Percentiles rank a stretch among this genome's conserved stretches.
Conservation (phyloP, 2,329 filamentous ascomycete genomes). For the Botrytis porri region DNA sequence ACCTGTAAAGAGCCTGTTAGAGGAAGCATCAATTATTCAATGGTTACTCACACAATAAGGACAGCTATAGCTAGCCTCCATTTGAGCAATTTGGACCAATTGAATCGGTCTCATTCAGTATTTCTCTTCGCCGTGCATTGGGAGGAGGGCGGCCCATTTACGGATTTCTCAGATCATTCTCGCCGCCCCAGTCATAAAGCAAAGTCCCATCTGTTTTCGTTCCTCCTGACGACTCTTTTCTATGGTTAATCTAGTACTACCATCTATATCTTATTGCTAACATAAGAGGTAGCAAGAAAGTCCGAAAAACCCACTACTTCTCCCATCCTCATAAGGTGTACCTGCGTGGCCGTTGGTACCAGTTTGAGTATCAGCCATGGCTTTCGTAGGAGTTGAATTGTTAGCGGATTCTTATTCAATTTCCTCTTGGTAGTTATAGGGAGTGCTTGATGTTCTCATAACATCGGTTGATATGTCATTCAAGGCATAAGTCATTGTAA, state of each 20-base stretch:
- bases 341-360: background rate
- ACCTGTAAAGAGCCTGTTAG: constrained; percentile 28
- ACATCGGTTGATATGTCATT: background rate
- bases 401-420: background rate
- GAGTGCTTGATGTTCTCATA: background rate
- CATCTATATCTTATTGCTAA: background rate
- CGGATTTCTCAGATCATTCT: constrained; percentile 12
- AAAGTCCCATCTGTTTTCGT: constrained; percentile 12
- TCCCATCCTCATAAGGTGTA: background rate
- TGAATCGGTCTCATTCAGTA: background rate
- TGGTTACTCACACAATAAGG: background rate
- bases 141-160: background rate
- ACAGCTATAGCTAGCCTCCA: constrained; percentile 12
- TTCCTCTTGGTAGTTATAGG: background rate
- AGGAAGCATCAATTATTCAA: background rate
- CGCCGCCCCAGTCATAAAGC: constrained; percentile 7
- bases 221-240: background rate
- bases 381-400: background rate
- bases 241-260: too few relatives aligned
- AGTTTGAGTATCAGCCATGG: background rate
- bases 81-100: constrained; percentile 8
- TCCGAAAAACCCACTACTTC: background rate
- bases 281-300: background rate
- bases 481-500: background rate
- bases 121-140: background rate